Percentiles rank a stretch among this genome's conserved stretches.
These are phyloP conservation scores for Candida khao-thaluensis DNA, from an alignment of 805 yeast genomes.

Conservation along the genomic window DNA sequence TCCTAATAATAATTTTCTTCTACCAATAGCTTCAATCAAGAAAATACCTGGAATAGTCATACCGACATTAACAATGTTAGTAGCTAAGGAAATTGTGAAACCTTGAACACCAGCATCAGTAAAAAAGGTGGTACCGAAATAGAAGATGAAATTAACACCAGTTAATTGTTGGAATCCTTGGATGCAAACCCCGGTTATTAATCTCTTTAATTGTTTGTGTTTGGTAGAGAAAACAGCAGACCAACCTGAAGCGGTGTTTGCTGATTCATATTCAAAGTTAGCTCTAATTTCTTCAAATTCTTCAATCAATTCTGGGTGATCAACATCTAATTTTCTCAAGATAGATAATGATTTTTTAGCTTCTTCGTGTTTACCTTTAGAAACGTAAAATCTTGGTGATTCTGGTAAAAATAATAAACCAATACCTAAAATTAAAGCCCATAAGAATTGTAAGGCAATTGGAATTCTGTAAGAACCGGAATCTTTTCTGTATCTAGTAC, in stretches of 20 bases:
- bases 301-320: constrained; percentile 40
- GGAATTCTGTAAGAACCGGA: constrained; percentile 51
- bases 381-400: constrained; percentile 47
- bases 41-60: constrained; percentile 81
- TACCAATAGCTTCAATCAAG: constrained; percentile 74
- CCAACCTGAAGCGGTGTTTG: constrained; percentile 35
- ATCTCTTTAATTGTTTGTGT: constrained; percentile 40
- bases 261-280: constrained; percentile 44
- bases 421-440: constrained; percentile 35
- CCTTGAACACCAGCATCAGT: constrained; percentile 45
- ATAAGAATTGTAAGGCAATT: constrained; percentile 47
- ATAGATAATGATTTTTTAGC: constrained; percentile 46
- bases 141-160: constrained; percentile 45
- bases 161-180: constrained; percentile 44
- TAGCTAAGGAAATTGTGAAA: constrained; percentile 68
- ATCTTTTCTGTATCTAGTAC: constrained; percentile 28
- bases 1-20: constrained; percentile 62
- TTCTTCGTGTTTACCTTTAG: constrained; percentile 41
- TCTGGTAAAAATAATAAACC: constrained; percentile 65
- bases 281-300: constrained; percentile 46
- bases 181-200: constrained; percentile 41
- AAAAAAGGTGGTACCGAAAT: constrained; percentile 44
- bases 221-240: constrained; percentile 28
- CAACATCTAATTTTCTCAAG: constrained; percentile 49
- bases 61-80: constrained; percentile 77